Base-by-base conservation (phyloP, 805 yeast species). In the Blastobotrys robertii region DNA sequence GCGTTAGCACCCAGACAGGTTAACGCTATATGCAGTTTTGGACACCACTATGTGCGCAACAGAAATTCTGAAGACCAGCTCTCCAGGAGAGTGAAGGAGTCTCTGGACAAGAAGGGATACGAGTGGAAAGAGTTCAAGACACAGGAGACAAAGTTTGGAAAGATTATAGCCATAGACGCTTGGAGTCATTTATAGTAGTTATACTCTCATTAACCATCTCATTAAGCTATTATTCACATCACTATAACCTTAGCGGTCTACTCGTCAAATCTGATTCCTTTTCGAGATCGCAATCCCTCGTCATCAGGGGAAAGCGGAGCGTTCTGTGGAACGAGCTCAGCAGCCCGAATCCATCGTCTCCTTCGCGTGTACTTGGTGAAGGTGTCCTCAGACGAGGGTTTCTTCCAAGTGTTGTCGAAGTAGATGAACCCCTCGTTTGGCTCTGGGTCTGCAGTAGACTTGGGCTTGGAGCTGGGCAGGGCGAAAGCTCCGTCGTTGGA, bases 341-440 rank as follows among this genome's bases (percentile, higher is more conserved):
- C 98, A 1, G 94, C 85, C 50, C 98, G 75, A 11, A 90, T 76
- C 98, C 98, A 90, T 58, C 97, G 73, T 67, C 98, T 76, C 58
- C 96, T 75, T 62, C 98, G 76, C 4, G 97, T 90, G 58, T 87
- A 90, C 60, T 86, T 87, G 16, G 92, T 77, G 63, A 79, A 88
- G 2, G 92, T 73, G 58, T 88, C 94, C 44, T 84, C 95, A 1
- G 92, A 77, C 1, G 87, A 67, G 12, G 97, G 95, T 51, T 77
- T 79, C 53, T 84, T 84, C 98, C 98, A 90, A 2, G 94, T 81
- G 58, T 87, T 92, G 60, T 90, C 97, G 55, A 76, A 85, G 62
- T 81, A 90, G 39, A 90, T 76, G 63, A 72, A 90, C 0, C 95
- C 97, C 46, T 86, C 96, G 57, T 84, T 88, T 1, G 76, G 57